phyloP scores from a whole-genome alignment of 164 flowering plant species.

The Hamamelis virginiana region DNA sequence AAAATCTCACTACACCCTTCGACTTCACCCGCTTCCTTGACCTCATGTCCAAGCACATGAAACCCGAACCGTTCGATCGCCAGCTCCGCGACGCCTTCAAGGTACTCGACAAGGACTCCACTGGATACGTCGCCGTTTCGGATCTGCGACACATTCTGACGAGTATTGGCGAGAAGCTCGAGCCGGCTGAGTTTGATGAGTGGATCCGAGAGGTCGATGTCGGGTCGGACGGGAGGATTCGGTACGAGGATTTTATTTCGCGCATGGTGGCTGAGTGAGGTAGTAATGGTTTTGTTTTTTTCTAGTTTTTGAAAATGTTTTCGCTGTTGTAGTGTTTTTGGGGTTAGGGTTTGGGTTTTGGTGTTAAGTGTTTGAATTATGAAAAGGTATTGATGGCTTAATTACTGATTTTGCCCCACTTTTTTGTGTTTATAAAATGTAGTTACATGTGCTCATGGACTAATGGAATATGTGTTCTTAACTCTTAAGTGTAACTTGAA shows the following conservation, averaged over 20 bases:
- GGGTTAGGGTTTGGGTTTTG: slow-evolving; percentile 14
- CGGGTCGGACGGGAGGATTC: slow-evolving; percentile 84
- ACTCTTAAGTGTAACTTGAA: neutral
- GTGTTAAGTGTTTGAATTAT: slow-evolving; percentile 4
- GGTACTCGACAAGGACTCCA: slow-evolving; percentile 85
- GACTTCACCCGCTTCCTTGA: slow-evolving; percentile 78
- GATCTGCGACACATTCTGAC: slow-evolving; percentile 92
- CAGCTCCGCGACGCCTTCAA: slow-evolving; percentile 92
- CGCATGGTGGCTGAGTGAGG: slow-evolving; percentile 87
- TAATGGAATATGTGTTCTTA: neutral
- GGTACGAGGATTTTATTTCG: slow-evolving; percentile 82
- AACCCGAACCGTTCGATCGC: slow-evolving; percentile 86
- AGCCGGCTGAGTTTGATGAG: slow-evolving; percentile 91
- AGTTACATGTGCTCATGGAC: neutral
- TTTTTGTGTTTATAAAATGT: neutral
- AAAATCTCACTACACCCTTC: slow-evolving; percentile 76
- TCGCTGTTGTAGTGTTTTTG: neutral
- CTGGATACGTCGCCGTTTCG: slow-evolving; percentile 75
- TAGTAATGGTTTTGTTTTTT: neutral
- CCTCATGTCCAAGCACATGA: slow-evolving; percentile 80
- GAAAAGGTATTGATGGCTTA: neutral
- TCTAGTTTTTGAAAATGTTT: neutral
- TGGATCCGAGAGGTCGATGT: slow-evolving; percentile 98
- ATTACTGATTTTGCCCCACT: no score
- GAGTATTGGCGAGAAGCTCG: slow-evolving; percentile 91